phyloP scores from a whole-genome alignment of 192 early-diverging fungal species.

The Mortierella claussenii region DNA sequence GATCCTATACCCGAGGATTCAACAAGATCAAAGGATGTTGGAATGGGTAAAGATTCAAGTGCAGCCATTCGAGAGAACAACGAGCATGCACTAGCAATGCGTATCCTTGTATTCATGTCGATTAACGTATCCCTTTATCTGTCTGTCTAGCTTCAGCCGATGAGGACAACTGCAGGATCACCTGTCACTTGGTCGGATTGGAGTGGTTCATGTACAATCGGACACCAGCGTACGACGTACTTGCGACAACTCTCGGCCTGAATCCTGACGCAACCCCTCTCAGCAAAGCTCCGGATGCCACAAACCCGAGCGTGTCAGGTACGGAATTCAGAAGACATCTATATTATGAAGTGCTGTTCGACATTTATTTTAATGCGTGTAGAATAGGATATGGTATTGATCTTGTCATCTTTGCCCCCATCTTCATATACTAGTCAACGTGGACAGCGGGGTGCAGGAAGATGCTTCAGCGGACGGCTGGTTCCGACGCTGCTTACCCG shows the following conservation, averaged over 20 bases:
- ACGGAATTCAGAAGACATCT: too few species aligned
- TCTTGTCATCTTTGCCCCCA: background rate
- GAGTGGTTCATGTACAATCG: conserved; percentile 89
- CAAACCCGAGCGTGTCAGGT: conserved; percentile 34
- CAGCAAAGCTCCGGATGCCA: background rate
- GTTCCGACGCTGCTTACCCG: conserved; percentile 70
- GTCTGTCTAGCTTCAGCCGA: conserved; percentile 40
- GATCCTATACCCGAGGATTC: conserved; percentile 51
- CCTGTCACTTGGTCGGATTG: conserved; percentile 74
- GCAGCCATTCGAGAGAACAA: too few species aligned
- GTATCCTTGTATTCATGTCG: background rate
- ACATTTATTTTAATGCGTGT: too few species aligned
- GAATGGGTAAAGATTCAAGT: conserved; percentile 11
- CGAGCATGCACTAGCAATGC: background rate
- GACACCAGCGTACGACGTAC: conserved; percentile 71
- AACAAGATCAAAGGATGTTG: conserved; percentile 20
- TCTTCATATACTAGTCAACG: conserved; percentile 30
- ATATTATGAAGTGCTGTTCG: too few species aligned
- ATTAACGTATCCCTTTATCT: too few species aligned
- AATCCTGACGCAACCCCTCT: conserved; percentile 32
- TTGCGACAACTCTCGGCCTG: conserved; percentile 58
- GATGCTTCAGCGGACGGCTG: conserved; percentile 53
- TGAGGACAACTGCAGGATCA: conserved; percentile 65
- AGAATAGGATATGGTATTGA: too few species aligned
- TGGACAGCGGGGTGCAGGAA: conserved; percentile 32